Conservation (phyloP, 441 rosid genomes). For the Gossypium gossypioides region DNA sequence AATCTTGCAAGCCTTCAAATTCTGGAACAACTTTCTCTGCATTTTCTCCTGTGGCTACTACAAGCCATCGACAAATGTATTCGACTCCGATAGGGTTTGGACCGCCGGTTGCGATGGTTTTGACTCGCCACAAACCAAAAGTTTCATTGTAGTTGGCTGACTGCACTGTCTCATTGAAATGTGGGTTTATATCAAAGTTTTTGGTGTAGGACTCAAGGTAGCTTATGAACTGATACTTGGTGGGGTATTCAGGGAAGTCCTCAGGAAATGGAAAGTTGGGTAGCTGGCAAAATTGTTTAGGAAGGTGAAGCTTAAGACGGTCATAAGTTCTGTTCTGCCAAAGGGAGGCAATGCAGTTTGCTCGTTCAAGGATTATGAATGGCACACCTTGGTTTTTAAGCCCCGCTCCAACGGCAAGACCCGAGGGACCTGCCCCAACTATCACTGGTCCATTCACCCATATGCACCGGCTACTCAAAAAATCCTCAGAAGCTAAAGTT, state of each 20-base stretch:
- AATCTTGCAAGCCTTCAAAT: constrained; percentile 53
- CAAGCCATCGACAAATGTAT: constrained; percentile 75
- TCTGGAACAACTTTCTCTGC: constrained; percentile 71
- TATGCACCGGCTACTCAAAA: constrained; percentile 43
- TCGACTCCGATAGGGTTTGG: constrained; percentile 34
- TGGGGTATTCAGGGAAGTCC: constrained; percentile 59
- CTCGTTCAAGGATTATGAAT: constrained; percentile 62
- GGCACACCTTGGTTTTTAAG: constrained; percentile 59
- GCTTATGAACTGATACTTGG: constrained; percentile 54
- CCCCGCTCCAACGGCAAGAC: constrained; percentile 54
- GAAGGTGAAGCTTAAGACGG: constrained; percentile 79
- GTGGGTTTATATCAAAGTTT: constrained; percentile 48
- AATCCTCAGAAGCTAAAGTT: constrained; percentile 17
- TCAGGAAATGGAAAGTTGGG: constrained; percentile 56
- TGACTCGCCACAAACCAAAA: constrained; percentile 59
- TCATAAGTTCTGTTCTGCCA: constrained; percentile 78
- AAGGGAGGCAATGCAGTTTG: constrained; percentile 66
- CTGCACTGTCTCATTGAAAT: constrained; percentile 60
- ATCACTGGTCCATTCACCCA: constrained; percentile 87
- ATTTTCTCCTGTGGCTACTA: constrained; percentile 83
- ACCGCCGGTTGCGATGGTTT: constrained; percentile 30
- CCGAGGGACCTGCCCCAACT: constrained; percentile 87
- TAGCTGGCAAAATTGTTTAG: constrained; percentile 67
- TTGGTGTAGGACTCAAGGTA: constrained; percentile 67
- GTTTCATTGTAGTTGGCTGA: constrained; percentile 60